phyloP scores from a whole-genome alignment of 1,139 yeast genomes.

The Diutina catenulata region DNA sequence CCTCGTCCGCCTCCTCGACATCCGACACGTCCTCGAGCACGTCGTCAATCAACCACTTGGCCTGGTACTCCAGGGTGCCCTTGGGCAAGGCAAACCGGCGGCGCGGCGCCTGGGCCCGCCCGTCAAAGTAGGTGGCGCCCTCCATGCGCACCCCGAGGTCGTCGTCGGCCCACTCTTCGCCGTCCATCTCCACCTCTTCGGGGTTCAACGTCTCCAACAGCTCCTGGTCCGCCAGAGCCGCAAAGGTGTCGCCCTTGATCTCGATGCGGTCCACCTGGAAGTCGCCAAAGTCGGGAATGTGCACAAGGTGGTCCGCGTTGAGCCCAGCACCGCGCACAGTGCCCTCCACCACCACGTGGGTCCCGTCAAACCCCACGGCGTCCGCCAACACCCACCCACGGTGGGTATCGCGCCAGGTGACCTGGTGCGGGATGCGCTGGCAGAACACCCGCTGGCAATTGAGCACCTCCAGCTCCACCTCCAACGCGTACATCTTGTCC shows the following conservation, averaged over 20 bases:
- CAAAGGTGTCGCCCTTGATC: slow-evolving; percentile 19
- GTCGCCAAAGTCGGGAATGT: slow-evolving; percentile 86
- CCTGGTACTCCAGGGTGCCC: slow-evolving; percentile 91
- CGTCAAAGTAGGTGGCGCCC: slow-evolving; percentile 51
- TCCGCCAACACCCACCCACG: slow-evolving; percentile 85
- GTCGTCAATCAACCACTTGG: slow-evolving; percentile 75
- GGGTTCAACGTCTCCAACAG: slow-evolving; percentile 58
- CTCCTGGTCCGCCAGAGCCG: slow-evolving; percentile 49
- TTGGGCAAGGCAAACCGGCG: slow-evolving; percentile 47
- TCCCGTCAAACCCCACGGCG: slow-evolving; percentile 20
- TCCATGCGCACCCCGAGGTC: slow-evolving; percentile 59
- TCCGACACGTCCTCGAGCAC: slow-evolving; percentile 38
- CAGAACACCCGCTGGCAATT: slow-evolving; percentile 68
- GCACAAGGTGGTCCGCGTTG: slow-evolving; percentile 64
- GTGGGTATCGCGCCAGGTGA: slow-evolving; percentile 76
- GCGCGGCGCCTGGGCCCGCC: slow-evolving; percentile 16
- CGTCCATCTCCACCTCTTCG: slow-evolving; percentile 27
- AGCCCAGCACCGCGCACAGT: slow-evolving; percentile 81
- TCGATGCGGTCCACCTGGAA: slow-evolving; percentile 66
- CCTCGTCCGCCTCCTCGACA: slow-evolving; percentile 26
- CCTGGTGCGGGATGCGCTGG: slow-evolving; percentile 76
- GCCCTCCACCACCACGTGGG: slow-evolving; percentile 55
- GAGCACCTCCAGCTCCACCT: slow-evolving; percentile 51
- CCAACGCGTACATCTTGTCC: slow-evolving; percentile 67
- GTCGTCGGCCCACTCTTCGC: slow-evolving; percentile 13